Percentiles rank a stretch among this genome's conserved stretches.
Evolutionary conservation across 805 yeast genomes (phyloP).

Genomic region (Lachancea waltii): DNA sequence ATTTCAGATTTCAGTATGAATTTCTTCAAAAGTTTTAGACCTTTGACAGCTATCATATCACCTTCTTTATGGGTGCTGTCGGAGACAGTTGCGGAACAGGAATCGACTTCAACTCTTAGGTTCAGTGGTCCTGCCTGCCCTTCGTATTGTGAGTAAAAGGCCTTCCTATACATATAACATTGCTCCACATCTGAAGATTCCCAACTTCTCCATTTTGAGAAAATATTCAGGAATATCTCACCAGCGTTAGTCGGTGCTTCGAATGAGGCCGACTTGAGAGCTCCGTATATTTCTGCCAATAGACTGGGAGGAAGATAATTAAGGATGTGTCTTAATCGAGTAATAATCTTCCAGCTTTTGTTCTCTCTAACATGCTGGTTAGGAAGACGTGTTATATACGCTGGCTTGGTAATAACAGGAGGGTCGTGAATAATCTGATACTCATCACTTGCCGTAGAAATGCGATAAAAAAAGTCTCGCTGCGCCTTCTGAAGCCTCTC

Average conservation of each 20-base stretch:
- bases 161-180: slow-evolving; percentile 46
- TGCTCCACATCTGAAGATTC: slow-evolving; percentile 63
- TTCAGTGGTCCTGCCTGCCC: too few relatives aligned
- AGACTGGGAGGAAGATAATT: slow-evolving; percentile 52
- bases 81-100: slow-evolving; percentile 42
- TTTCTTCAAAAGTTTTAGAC: too few relatives aligned
- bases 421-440: slow-evolving; percentile 74
- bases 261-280: slow-evolving; percentile 33
- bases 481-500: slow-evolving; percentile 15
- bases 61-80: slow-evolving; percentile 5
- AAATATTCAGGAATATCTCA: slow-evolving; percentile 48
- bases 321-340: slow-evolving; percentile 70
- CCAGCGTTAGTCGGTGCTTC: slow-evolving; percentile 47
- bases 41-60: slow-evolving; percentile 7
- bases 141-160: slow-evolving; percentile 35
- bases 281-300: slow-evolving; percentile 32
- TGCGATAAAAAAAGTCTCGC: slow-evolving; percentile 36
- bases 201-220: slow-evolving; percentile 86
- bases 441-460: slow-evolving; percentile 43
- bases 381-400: slow-evolving; percentile 67
- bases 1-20: too few relatives aligned
- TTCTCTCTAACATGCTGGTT: slow-evolving; percentile 68
- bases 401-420: slow-evolving; percentile 81
- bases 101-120: slow-evolving; percentile 73
- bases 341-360: slow-evolving; percentile 82